Evolutionary conservation across 2,329 filamentous ascomycete genomes (phyloP).

Genomic region (Amesomyces nigricolor): DNA sequence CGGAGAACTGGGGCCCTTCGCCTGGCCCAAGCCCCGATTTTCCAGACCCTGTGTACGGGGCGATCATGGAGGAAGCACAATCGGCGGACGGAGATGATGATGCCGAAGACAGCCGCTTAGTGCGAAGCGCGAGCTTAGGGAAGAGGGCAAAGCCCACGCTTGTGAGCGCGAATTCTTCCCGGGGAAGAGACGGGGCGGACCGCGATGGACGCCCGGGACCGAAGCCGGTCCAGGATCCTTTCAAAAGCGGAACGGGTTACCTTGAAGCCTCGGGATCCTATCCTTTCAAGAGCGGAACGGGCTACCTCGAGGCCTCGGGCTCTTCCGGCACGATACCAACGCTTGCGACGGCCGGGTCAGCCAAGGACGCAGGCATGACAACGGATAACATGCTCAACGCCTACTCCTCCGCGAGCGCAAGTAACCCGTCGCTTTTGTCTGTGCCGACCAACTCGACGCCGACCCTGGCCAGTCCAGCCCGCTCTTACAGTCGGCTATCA

Average conservation of each 20-base stretch:
- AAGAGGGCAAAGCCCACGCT: slow-evolving; percentile 55
- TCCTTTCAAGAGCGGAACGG: slow-evolving; percentile 37
- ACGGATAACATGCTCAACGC: slow-evolving; percentile 46
- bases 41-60: slow-evolving; percentile 45
- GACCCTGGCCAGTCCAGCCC: slow-evolving; percentile 25
- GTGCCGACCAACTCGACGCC: slow-evolving; percentile 21
- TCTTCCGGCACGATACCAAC: slow-evolving; percentile 41
- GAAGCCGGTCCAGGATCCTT: slow-evolving; percentile 36
- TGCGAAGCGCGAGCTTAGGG: slow-evolving; percentile 56
- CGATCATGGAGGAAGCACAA: slow-evolving; percentile 39
- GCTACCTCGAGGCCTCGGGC: slow-evolving; percentile 42
- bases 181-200: slow-evolving; percentile 27
- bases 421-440: slow-evolving; percentile 34
- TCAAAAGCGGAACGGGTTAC: slow-evolving; percentile 42
- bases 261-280: slow-evolving; percentile 44
- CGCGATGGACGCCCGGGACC: slow-evolving; percentile 33
- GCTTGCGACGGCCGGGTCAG: slow-evolving; percentile 18
- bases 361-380: slow-evolving; percentile 31
- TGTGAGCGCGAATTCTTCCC: slow-evolving; percentile 38
- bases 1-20: slow-evolving; percentile 57
- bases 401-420: slow-evolving; percentile 44
- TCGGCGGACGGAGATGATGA: slow-evolving; percentile 42
- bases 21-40: slow-evolving; percentile 41
- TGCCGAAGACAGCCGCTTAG: slow-evolving; percentile 51
- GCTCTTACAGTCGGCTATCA: slow-evolving; percentile 44